These are phyloP conservation scores for Paraphoma sp. DNA, from an alignment of 2,329 filamentous ascomycete species.

Conservation along the genomic window DNA sequence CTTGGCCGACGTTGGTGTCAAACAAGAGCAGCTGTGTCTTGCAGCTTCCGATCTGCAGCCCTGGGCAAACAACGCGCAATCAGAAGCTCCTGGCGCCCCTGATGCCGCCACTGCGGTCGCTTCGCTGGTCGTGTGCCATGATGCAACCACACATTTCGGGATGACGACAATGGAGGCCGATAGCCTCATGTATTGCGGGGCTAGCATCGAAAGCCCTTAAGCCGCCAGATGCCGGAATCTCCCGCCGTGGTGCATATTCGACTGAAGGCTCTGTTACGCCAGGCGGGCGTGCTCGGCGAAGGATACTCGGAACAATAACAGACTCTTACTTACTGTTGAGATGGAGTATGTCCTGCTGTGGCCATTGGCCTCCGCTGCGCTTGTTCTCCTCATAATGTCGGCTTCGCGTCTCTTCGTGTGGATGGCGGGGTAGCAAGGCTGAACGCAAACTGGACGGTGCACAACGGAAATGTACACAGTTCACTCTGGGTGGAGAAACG, in stretches of 20 bases:
- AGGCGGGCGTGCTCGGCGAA: conserved; percentile 25
- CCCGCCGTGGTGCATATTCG: conserved; percentile 19
- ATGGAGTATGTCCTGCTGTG: conserved; percentile 46
- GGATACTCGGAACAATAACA: conserved; percentile 11
- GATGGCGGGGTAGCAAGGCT: conserved; percentile 19
- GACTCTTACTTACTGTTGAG: conserved; percentile 40
- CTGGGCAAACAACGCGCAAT: conserved; percentile 6
- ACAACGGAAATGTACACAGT: conserved; percentile 1
- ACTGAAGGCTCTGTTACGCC: conserved; percentile 9
- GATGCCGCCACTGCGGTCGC: conserved; percentile 1
- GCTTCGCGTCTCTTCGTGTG: neutral
- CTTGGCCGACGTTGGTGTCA: conserved; percentile 22
- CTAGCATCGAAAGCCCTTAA: conserved; percentile 20
- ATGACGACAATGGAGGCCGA: conserved; percentile 29
- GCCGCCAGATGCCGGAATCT: conserved; percentile 38
- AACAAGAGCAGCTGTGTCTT: conserved; percentile 4
- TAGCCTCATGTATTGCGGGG: conserved; percentile 12
- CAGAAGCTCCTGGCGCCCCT: conserved; percentile 1
- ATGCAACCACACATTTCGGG: conserved; percentile 12
- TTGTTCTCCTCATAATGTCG: conserved; percentile 1
- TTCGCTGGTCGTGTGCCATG: conserved; percentile 36
- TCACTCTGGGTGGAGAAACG: neutral
- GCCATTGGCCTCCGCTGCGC: conserved; percentile 20
- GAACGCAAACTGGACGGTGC: conserved; percentile 1
- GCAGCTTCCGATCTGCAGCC: conserved; percentile 6